These are phyloP conservation scores for Saturnispora ahearnii DNA, from an alignment of 805 yeast species.

Conservation along the genomic window DNA sequence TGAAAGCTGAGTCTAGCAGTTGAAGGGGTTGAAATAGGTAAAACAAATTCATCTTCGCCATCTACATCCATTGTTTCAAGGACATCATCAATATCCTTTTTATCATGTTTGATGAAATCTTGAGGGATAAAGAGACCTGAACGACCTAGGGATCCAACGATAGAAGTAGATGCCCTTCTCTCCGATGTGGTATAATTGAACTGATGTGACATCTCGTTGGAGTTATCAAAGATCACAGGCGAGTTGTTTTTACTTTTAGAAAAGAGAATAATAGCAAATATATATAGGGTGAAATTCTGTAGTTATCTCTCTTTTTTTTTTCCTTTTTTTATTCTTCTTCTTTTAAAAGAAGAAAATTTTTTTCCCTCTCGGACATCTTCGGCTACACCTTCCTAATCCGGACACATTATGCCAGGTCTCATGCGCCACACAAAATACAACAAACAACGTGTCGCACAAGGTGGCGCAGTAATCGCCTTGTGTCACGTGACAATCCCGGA, in stretches of 20 bases:
- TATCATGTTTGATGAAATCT: slow-evolving; percentile 32
- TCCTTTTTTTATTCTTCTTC: too few relatives aligned
- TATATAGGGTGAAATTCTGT: too few relatives aligned
- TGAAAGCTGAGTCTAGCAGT: not conserved
- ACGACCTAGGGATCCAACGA: slow-evolving; percentile 43
- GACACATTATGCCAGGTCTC: not conserved
- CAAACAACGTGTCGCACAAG: not conserved
- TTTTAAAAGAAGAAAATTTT: too few relatives aligned
- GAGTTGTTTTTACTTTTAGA: too few relatives aligned
- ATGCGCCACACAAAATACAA: not conserved
- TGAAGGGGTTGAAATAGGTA: not conserved
- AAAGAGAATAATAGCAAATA: too few relatives aligned
- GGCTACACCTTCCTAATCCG: not conserved
- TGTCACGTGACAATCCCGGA: not conserved
- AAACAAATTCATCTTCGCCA: slow-evolving; percentile 9
- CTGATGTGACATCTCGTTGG: slow-evolving; percentile 20
- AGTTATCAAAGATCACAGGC: too few relatives aligned
- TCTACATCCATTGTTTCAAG: slow-evolving; percentile 16
- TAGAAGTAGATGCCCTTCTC: slow-evolving; percentile 40
- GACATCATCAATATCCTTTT: slow-evolving; percentile 19
- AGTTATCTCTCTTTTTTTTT: too few relatives aligned
- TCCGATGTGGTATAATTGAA: slow-evolving; percentile 38
- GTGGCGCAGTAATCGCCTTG: not conserved
- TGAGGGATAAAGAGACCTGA: slow-evolving; percentile 44
- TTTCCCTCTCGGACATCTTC: too few relatives aligned